Conservation (phyloP, 2,329 filamentous ascomycete genomes). For the Westerdykella ornata region DNA sequence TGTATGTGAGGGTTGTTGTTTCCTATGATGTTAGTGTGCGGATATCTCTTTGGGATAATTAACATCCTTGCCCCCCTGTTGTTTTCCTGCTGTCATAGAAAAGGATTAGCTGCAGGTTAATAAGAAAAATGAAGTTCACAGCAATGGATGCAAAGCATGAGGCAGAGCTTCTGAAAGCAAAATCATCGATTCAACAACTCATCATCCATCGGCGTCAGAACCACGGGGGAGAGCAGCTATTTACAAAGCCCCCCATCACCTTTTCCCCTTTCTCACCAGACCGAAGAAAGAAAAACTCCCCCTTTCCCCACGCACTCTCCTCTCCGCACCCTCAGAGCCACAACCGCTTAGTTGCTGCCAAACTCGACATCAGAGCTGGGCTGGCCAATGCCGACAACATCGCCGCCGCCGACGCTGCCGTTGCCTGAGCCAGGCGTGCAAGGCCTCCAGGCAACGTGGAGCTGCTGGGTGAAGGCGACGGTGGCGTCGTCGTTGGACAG, state of each 20-base stretch:
- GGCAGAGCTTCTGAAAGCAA: background rate
- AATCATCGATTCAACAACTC: background rate
- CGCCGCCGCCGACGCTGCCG: slow-evolving; percentile 7
- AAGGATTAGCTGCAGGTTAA: too few species aligned
- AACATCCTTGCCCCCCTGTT: too few species aligned
- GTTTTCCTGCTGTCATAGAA: too few species aligned
- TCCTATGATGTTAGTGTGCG: too few species aligned
- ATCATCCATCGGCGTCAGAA: background rate
- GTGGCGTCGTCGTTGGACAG: slow-evolving; percentile 32
- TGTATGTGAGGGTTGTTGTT: too few species aligned
- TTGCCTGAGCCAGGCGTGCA: slow-evolving; percentile 18
- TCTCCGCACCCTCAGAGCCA: too few species aligned
- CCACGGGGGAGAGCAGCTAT: slow-evolving; percentile 1
- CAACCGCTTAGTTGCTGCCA: slow-evolving; percentile 6
- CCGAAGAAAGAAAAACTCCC: background rate
- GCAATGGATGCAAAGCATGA: too few species aligned
- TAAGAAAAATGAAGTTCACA: too few species aligned
- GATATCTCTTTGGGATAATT: too few species aligned
- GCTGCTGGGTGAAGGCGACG: slow-evolving; percentile 31
- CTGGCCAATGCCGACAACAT: slow-evolving; percentile 21
- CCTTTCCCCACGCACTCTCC: background rate
- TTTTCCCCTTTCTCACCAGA: background rate
- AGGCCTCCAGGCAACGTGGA: slow-evolving; percentile 29
- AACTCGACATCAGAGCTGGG: slow-evolving; percentile 15
- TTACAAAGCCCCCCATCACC: slow-evolving; percentile 1